A percentile compares a stretch with the other conserved stretches of the same genome.
phyloP scores from a whole-genome alignment of 352 stramenopile species.

The Globisporangium viniferum region DNA sequence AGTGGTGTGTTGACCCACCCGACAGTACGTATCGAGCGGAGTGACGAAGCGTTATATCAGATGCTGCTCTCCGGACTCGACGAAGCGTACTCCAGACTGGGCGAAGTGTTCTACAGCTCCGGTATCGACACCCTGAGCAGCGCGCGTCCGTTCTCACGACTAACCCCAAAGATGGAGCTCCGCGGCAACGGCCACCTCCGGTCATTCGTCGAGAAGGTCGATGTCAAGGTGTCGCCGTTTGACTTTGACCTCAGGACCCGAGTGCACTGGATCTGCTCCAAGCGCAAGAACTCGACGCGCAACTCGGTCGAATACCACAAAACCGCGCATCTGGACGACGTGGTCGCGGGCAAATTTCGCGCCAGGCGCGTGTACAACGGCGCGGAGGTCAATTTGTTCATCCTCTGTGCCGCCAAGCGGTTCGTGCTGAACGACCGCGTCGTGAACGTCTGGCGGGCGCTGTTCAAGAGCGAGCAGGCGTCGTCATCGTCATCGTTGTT shows the following conservation, averaged over 20 bases:
- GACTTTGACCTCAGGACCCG: background rate
- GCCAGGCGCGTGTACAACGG: background rate
- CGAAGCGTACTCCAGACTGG: background rate
- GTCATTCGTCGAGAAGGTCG: constrained; percentile 3
- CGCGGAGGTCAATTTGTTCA: background rate
- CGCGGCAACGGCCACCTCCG: background rate
- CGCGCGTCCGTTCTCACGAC: background rate
- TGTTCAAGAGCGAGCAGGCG: background rate
- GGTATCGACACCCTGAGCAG: background rate
- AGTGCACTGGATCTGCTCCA: constrained; percentile 4
- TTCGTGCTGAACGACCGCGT: background rate
- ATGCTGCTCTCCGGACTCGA: constrained; percentile 1
- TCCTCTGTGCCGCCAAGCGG: background rate
- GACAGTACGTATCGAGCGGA: background rate
- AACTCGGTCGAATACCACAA: background rate
- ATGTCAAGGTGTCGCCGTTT: background rate
- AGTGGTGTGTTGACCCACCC: background rate
- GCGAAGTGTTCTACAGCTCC: background rate
- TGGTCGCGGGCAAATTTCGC: background rate
- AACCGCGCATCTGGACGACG: background rate
- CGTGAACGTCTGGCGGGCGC: background rate
- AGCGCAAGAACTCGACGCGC: background rate
- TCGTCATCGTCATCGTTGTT: background rate
- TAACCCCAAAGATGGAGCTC: background rate
- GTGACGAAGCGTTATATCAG: background rate